These are phyloP conservation scores for Aspergillus niger DNA, from an alignment of 2,329 filamentous ascomycete species.

Conservation along the genomic window DNA sequence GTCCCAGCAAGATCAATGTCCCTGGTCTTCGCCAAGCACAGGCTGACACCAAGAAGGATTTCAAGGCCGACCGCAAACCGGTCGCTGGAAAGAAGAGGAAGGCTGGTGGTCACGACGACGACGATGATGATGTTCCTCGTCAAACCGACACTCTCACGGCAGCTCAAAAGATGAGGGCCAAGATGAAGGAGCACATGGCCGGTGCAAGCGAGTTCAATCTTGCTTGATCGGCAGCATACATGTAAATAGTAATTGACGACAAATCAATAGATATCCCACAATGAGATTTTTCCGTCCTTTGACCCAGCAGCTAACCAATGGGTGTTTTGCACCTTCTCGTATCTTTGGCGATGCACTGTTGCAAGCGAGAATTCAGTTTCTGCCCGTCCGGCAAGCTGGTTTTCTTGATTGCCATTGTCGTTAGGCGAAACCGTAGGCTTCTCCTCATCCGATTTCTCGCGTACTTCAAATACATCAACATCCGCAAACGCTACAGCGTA, in stretches of 20 bases:
- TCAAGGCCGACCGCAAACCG: conserved; percentile 46
- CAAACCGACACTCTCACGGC: conserved; percentile 48
- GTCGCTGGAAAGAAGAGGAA: conserved; percentile 41
- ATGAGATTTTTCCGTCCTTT: conserved; percentile 91
- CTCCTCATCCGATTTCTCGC: background rate
- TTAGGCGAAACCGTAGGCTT: background rate
- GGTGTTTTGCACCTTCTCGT: conserved; percentile 65
- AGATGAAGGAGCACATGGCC: conserved; percentile 54
- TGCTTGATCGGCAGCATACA: conserved; percentile 41
- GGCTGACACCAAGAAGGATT: conserved; percentile 49
- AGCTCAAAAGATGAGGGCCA: conserved; percentile 55
- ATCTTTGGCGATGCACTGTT: conserved; percentile 64
- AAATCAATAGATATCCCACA: conserved; percentile 87
- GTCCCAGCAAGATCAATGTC: conserved; percentile 74
- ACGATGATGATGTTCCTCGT: conserved; percentile 30
- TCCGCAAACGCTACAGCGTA: conserved; percentile 75
- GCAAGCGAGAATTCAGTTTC: conserved; percentile 33
- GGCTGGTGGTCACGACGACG: conserved; percentile 28
- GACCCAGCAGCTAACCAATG: conserved; percentile 91
- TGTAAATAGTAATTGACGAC: conserved; percentile 33
- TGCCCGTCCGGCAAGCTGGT: conserved; percentile 10
- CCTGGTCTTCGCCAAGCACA: conserved; percentile 53
- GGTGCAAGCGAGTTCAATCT: conserved; percentile 62
- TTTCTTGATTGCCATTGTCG: background rate
- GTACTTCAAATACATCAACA: conserved; percentile 25